These are phyloP conservation scores for Polyporus arcularius DNA, from an alignment of 768 basidiomycete genomes.

Conservation along the genomic window DNA sequence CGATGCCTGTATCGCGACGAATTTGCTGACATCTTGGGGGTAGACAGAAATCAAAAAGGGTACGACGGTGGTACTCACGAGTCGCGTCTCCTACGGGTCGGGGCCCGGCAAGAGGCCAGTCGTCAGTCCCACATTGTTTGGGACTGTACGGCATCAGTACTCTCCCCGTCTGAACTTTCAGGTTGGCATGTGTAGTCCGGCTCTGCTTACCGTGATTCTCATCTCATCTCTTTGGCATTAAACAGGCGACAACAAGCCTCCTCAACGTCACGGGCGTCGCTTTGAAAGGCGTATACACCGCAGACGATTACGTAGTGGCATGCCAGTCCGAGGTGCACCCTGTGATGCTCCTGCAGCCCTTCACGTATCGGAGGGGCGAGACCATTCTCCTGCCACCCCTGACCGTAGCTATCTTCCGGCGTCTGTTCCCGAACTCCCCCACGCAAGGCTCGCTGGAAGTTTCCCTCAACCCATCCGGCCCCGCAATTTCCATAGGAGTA, in stretches of 20 bases:
- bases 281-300: conserved; percentile 43
- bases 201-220: not conserved
- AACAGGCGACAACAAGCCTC: conserved; percentile 25
- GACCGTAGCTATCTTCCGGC: conserved; percentile 48
- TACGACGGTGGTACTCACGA: conserved; percentile 44
- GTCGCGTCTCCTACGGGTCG: conserved; percentile 32
- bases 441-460: conserved; percentile 48
- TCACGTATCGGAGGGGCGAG: conserved; percentile 8
- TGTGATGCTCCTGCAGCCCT: conserved; percentile 13
- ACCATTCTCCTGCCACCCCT: conserved; percentile 34
- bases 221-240: not conserved
- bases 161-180: conserved; percentile 58
- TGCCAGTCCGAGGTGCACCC: conserved; percentile 24
- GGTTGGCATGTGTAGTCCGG: conserved; percentile 23
- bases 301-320: conserved; percentile 46
- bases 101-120: conserved; percentile 3
- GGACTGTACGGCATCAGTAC: conserved; percentile 76
- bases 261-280: conserved; percentile 16
- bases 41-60: conserved; percentile 52
- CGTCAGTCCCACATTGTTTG: conserved; percentile 41
- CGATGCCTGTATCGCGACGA: not conserved
- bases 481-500: conserved; percentile 43
- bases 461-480: conserved; percentile 39
- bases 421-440: conserved; percentile 50
- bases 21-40: conserved; percentile 8